Evolutionary conservation across 1,284 basidiomycete genomes (phyloP).

Genomic region (Heterobasidion annosum): DNA sequence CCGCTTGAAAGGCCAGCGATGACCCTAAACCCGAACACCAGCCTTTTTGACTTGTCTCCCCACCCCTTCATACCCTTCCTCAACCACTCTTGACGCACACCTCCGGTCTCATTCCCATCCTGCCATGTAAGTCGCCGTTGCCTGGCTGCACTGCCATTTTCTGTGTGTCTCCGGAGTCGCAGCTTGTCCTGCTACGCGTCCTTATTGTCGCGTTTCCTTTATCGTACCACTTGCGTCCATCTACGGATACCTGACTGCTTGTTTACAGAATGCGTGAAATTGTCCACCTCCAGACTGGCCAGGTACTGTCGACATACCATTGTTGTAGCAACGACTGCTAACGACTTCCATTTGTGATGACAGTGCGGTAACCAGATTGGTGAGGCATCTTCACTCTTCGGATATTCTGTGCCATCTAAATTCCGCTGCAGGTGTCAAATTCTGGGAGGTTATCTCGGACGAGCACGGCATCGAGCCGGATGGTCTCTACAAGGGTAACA

Average conservation of each 20-base stretch:
- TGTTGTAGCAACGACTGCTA: conserved; percentile 12
- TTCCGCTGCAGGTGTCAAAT: conserved; percentile 74
- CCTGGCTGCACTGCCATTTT: neutral
- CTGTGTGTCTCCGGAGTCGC: neutral
- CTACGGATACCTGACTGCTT: neutral
- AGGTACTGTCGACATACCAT: conserved; percentile 44
- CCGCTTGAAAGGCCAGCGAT: conserved; percentile 9
- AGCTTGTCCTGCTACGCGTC: conserved; percentile 1
- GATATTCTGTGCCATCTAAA: neutral
- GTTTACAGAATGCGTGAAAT: conserved; percentile 84
- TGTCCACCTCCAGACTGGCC: conserved; percentile 94
- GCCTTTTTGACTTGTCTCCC: conserved; percentile 9
- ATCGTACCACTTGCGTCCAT: conserved; percentile 6
- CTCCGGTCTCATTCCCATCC: conserved; percentile 8
- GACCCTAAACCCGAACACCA: conserved; percentile 11
- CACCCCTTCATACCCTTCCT: conserved; percentile 9
- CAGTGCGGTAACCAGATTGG: conserved; percentile 98
- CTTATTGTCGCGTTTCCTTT: conserved; percentile 2
- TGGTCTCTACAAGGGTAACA: conserved; percentile 89
- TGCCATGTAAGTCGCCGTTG: conserved; percentile 10
- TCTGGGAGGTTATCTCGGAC: conserved; percentile 97
- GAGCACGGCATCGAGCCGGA: conserved; percentile 95
- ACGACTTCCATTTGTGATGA: conserved; percentile 8
- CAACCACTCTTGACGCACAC: conserved; percentile 7
- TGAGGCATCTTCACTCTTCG: conserved; percentile 29